phyloP scores from a whole-genome alignment of 2,329 filamentous ascomycete genomes.

The Bimuria novae-zelandiae region DNA sequence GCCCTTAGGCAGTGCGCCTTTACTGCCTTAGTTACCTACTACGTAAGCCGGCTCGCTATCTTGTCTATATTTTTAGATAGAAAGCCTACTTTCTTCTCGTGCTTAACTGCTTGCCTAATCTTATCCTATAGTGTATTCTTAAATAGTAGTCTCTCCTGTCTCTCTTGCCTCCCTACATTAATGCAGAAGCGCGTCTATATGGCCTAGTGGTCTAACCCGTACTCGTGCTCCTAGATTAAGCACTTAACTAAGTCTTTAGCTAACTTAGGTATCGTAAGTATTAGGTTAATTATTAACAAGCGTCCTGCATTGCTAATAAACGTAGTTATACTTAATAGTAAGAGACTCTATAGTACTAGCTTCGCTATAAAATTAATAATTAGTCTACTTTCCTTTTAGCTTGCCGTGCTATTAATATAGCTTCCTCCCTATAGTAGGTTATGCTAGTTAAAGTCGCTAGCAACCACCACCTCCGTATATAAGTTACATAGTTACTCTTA shows the following conservation, averaged over 20 bases:
- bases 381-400: constrained; percentile 14
- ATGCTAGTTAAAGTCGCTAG: too few species aligned
- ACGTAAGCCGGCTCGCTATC: constrained; percentile 2
- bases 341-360: constrained; percentile 16
- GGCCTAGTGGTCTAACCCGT: constrained; percentile 13
- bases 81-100: constrained; percentile 8
- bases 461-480: constrained; percentile 16
- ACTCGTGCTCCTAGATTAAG: too few species aligned
- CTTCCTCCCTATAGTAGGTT: constrained; percentile 18
- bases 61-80: constrained; percentile 9
- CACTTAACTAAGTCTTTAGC: too few species aligned
- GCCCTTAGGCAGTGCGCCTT: background rate
- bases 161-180: constrained; percentile 10
- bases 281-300: too few species aligned
- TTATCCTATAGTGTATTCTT: constrained; percentile 22
- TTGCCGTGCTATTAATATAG: constrained; percentile 8
- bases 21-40: background rate
- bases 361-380: constrained; percentile 21
- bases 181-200: constrained; percentile 18
- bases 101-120: constrained; percentile 15
- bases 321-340: constrained; percentile 12
- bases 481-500: constrained; percentile 11
- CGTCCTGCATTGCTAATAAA: too few species aligned
- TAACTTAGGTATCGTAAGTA: too few species aligned
- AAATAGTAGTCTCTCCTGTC: constrained; percentile 17